Conservation (phyloP, 2,329 filamentous ascomycete species). For the Hypocrella siamensis region DNA sequence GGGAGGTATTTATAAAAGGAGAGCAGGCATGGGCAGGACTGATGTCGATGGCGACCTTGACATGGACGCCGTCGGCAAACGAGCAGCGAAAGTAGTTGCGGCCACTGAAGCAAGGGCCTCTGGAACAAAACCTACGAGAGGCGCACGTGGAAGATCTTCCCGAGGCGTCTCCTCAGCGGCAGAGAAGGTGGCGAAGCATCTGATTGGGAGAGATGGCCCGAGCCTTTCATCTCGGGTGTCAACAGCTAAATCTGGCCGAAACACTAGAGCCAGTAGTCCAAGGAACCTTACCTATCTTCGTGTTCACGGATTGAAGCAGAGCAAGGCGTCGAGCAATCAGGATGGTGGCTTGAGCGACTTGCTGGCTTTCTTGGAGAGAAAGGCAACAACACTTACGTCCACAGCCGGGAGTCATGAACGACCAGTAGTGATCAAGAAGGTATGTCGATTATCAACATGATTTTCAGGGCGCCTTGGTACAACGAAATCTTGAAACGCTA, state of each 20-base stretch:
- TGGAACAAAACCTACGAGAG: conserved; percentile 14
- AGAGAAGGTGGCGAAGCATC: conserved; percentile 27
- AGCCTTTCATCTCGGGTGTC: conserved; percentile 19
- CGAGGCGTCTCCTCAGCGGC: conserved; percentile 20
- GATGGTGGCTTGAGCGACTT: conserved; percentile 53
- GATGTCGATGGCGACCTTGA: conserved; percentile 45
- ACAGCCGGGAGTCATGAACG: conserved; percentile 25
- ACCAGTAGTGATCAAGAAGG: conserved; percentile 56
- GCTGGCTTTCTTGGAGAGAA: conserved; percentile 55
- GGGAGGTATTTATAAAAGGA: conserved; percentile 37
- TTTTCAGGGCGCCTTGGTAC: conserved; percentile 4
- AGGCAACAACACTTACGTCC: conserved; percentile 40
- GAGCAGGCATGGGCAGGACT: conserved; percentile 19
- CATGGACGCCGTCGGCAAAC: conserved; percentile 29
- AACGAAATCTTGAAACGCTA: conserved; percentile 1
- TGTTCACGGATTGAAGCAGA: conserved; percentile 49
- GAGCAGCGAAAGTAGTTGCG: conserved; percentile 16
- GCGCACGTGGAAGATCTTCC: conserved; percentile 7
- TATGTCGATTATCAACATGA: conserved; percentile 38
- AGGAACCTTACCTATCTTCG: conserved; percentile 20
- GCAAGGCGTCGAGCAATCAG: conserved; percentile 49
- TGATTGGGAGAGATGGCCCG: conserved; percentile 18
- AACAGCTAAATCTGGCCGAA: conserved; percentile 11
- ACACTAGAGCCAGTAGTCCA: conserved; percentile 9
- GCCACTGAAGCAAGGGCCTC: conserved; percentile 12